Evolutionary conservation across 2,329 filamentous ascomycete genomes (phyloP).

Genomic region (Fonsecaea erecta): DNA sequence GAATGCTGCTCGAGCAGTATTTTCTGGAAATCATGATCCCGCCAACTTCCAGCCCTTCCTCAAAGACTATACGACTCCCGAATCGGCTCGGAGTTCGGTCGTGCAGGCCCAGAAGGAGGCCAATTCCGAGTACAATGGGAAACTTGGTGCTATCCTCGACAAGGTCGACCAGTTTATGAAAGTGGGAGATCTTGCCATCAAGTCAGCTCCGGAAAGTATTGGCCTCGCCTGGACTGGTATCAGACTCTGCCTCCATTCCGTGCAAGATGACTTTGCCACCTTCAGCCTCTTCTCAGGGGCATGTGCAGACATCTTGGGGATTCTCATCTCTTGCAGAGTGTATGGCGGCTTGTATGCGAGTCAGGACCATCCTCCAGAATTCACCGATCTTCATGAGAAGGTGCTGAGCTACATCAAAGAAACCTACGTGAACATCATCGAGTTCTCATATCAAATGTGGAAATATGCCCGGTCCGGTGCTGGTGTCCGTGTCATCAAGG

Average conservation of each 20-base stretch:
- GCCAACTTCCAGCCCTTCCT: not conserved
- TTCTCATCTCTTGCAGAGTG: not conserved
- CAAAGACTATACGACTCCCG: not conserved
- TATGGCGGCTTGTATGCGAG: slow-evolving; percentile 1
- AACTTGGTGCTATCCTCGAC: not conserved
- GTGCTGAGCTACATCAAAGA: not conserved
- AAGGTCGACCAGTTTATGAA: slow-evolving; percentile 5
- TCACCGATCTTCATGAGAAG: not conserved
- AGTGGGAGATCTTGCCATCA: slow-evolving; percentile 3
- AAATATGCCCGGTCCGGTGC: not conserved
- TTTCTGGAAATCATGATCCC: not conserved
- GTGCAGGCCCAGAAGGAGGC: not conserved
- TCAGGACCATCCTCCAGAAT: not conserved
- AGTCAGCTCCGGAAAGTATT: not conserved
- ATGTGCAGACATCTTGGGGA: not conserved
- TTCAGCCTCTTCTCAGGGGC: not conserved
- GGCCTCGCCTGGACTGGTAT: not conserved
- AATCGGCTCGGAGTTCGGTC: not conserved
- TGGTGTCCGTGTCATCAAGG: not conserved
- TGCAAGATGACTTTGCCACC: slow-evolving; percentile 1
- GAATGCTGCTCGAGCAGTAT: not conserved
- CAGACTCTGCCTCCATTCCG: slow-evolving; percentile 1
- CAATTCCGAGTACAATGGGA: not conserved
- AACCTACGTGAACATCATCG: not conserved
- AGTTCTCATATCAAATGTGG: slow-evolving; percentile 4